Conservation (phyloP, 1,284 basidiomycete genomes). For the Leccinum variabile region DNA sequence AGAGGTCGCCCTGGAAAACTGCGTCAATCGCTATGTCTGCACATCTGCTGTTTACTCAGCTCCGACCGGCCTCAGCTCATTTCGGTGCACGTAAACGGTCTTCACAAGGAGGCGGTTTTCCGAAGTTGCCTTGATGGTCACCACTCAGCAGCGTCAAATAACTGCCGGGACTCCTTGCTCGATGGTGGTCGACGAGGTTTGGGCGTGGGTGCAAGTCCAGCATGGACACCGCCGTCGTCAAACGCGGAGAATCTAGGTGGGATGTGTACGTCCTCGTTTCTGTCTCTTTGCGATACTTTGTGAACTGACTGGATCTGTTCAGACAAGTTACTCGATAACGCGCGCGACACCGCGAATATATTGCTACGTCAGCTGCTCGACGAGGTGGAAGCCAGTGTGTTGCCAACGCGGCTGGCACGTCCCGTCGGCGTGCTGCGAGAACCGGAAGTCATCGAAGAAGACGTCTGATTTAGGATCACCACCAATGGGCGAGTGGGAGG, state of each 20-base stretch:
- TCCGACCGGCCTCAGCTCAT: conserved; percentile 55
- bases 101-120: conserved; percentile 70
- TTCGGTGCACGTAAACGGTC: conserved; percentile 79
- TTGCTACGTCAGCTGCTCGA: conserved; percentile 59
- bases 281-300: neutral
- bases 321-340: conserved; percentile 69
- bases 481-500: conserved; percentile 10
- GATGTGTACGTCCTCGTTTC: conserved; percentile 41
- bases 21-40: conserved; percentile 55
- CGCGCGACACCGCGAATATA: conserved; percentile 75
- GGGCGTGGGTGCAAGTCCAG: conserved; percentile 76
- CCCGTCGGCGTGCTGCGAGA: conserved; percentile 20
- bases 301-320: neutral
- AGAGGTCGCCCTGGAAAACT: conserved; percentile 51
- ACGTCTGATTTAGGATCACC: conserved; percentile 6
- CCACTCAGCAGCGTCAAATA: conserved; percentile 25
- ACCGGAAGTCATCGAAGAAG: conserved; percentile 26
- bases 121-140: neutral
- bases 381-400: conserved; percentile 27
- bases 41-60: neutral
- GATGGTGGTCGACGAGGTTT: conserved; percentile 68
- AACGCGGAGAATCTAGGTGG: conserved; percentile 52
- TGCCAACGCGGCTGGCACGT: conserved; percentile 54
- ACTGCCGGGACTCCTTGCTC: conserved; percentile 46
- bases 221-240: conserved; percentile 76